Percentiles rank a stretch among this genome's conserved stretches.
Conservation (phyloP, 495 filamentous ascomycete genomes). For the Recurvomyces mirabilis region DNA sequence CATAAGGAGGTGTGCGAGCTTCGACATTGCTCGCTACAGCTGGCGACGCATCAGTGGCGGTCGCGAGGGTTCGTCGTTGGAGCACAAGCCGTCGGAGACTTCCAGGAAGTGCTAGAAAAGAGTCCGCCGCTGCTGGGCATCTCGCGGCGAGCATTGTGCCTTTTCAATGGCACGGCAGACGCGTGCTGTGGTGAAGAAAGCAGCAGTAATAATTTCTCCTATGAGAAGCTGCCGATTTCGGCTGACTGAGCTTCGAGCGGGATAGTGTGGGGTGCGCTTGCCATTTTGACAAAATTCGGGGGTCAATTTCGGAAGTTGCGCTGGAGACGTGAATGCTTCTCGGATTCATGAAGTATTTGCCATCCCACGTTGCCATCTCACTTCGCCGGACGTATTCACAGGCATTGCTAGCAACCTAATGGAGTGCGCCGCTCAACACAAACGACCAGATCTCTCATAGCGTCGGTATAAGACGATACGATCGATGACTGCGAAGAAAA, state of each 20-base stretch:
- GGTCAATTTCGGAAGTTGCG: too few species aligned
- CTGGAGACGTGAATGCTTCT: too few species aligned
- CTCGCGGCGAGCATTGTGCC: slow-evolving; percentile 3
- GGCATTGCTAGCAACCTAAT: too few species aligned
- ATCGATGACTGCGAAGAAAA: too few species aligned
- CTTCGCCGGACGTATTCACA: too few species aligned
- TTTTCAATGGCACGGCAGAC: background rate
- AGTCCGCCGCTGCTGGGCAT: background rate
- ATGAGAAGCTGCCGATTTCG: background rate
- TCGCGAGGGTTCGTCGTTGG: slow-evolving; percentile 14
- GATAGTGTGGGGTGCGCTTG: background rate
- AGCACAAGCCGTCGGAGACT: slow-evolving; percentile 8
- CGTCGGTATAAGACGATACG: too few species aligned
- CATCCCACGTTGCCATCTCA: too few species aligned
- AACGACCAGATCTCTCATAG: too few species aligned
- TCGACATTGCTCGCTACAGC: slow-evolving; percentile 27
- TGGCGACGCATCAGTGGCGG: slow-evolving; percentile 7
- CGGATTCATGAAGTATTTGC: too few species aligned
- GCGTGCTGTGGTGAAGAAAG: background rate
- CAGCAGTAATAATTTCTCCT: background rate
- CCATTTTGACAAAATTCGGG: too few species aligned
- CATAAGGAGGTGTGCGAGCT: slow-evolving; percentile 52
- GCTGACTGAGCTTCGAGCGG: background rate
- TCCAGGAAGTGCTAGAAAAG: slow-evolving; percentile 7
- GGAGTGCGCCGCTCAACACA: too few species aligned